These are phyloP conservation scores for Wickerhamiella vanderwaltii DNA, from an alignment of 805 yeast genomes.

Conservation along the genomic window DNA sequence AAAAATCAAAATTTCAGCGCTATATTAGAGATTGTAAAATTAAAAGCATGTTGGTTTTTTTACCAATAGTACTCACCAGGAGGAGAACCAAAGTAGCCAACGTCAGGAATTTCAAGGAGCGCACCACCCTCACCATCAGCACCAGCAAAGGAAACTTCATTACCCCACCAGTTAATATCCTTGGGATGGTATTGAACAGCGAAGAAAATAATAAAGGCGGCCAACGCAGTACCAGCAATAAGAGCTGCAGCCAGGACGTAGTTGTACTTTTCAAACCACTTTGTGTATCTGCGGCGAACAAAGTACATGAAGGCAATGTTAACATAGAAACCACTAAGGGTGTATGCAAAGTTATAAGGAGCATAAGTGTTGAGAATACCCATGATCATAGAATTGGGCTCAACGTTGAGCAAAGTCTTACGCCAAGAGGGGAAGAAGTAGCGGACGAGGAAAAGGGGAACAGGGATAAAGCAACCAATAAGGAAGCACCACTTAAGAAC, in stretches of 20 bases:
- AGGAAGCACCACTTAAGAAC: conserved; percentile 51
- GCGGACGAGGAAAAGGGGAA: conserved; percentile 18
- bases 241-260: conserved; percentile 48
- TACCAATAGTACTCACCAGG: conserved; percentile 4
- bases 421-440: conserved; percentile 18
- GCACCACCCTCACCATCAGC: conserved; percentile 17
- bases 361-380: conserved; percentile 15
- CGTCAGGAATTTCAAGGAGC: background rate
- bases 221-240: conserved; percentile 47
- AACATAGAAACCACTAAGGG: conserved; percentile 16
- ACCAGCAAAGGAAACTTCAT: conserved; percentile 23
- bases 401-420: conserved; percentile 29
- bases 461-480: conserved; percentile 33
- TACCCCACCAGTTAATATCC: conserved; percentile 53
- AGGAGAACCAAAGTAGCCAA: conserved; percentile 6
- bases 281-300: conserved; percentile 35
- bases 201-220: conserved; percentile 45
- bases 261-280: conserved; percentile 43
- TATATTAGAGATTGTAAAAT: too few relatives aligned
- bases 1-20: too few relatives aligned
- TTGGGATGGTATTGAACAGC: conserved; percentile 34
- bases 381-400: conserved; percentile 33
- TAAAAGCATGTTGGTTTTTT: too few relatives aligned
- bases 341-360: conserved; percentile 20
- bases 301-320: conserved; percentile 13